Conservation (phyloP, 306 rosid species). For the Cotoneaster glaucophyllus region DNA sequence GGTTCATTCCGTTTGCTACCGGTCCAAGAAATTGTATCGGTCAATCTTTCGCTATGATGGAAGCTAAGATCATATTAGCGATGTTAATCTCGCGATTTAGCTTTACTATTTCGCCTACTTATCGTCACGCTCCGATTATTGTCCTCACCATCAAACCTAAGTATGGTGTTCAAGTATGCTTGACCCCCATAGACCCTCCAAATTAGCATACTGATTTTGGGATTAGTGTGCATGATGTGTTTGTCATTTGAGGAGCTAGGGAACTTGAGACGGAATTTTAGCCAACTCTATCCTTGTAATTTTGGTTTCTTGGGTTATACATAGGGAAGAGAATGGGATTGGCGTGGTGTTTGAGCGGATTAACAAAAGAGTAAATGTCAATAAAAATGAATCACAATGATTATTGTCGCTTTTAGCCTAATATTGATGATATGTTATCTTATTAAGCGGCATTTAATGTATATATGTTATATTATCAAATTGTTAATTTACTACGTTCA, state of each 20-base stretch:
- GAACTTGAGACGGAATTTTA: conserved; percentile 10
- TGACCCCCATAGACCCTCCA: conserved; percentile 51
- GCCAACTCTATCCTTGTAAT: conserved; percentile 1
- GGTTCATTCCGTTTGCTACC: conserved; percentile 77
- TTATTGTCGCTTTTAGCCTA: conserved; percentile 6
- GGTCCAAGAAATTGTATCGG: conserved; percentile 94
- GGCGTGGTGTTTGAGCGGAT: conserved; percentile 29
- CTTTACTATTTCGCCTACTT: conserved; percentile 57
- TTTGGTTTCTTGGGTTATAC: conserved; percentile 1
- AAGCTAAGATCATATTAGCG: conserved; percentile 84
- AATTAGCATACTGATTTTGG: background rate
- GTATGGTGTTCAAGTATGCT: conserved; percentile 81
- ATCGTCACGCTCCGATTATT: conserved; percentile 86
- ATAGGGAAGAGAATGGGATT: conserved; percentile 21
- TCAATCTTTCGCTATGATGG: conserved; percentile 87
- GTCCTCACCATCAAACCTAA: conserved; percentile 91
- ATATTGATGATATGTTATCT: background rate
- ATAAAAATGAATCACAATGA: conserved; percentile 11
- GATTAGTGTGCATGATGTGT: background rate
- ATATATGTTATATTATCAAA: background rate
- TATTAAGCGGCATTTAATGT: background rate
- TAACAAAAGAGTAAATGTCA: conserved; percentile 5
- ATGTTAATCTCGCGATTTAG: conserved; percentile 65
- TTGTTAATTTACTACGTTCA: background rate
- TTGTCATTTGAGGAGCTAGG: background rate